Evolutionary conservation across 176 grass and related monocot genomes (phyloP).

Genomic region (Zizania latifolia): DNA sequence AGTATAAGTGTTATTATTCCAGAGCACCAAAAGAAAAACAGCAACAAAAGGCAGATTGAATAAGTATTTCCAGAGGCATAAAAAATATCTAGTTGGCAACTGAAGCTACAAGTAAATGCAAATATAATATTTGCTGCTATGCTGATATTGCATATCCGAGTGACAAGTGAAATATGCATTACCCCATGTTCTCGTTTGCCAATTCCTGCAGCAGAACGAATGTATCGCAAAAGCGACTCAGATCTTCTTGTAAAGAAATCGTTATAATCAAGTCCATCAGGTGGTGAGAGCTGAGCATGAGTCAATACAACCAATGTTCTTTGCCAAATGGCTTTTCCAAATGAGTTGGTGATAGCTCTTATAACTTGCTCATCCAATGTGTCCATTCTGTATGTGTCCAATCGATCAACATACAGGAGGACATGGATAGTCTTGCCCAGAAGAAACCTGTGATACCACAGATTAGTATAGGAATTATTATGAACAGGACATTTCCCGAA

Average conservation of each 20-base stretch:
- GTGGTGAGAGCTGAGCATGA: slow-evolving; percentile 85
- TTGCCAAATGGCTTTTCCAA: slow-evolving; percentile 84
- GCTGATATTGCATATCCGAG: neutral
- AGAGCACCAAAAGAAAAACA: slow-evolving; percentile 2
- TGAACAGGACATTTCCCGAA: neutral
- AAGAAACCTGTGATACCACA: slow-evolving; percentile 58
- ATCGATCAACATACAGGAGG: slow-evolving; percentile 83
- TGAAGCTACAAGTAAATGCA: neutral
- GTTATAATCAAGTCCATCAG: slow-evolving; percentile 85
- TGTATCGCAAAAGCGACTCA: slow-evolving; percentile 61
- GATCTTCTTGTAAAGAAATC: slow-evolving; percentile 83
- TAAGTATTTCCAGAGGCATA: neutral
- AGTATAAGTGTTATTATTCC: neutral
- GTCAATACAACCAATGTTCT: slow-evolving; percentile 81
- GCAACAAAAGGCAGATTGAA: neutral
- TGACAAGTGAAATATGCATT: slow-evolving; percentile 16
- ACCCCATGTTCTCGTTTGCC: slow-evolving; percentile 69
- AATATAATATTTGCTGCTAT: neutral
- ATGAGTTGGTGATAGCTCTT: slow-evolving; percentile 69
- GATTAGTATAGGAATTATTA: neutral
- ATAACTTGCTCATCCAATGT: slow-evolving; percentile 74
- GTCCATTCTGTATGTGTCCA: slow-evolving; percentile 93
- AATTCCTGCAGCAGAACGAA: slow-evolving; percentile 51
- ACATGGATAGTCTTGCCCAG: slow-evolving; percentile 94
- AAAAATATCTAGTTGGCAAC: neutral